Evolutionary conservation across 257 asterid genomes (phyloP), one percentile per base, ranked within the genome.

Genomic region (Capsicum baccatum): DNA sequence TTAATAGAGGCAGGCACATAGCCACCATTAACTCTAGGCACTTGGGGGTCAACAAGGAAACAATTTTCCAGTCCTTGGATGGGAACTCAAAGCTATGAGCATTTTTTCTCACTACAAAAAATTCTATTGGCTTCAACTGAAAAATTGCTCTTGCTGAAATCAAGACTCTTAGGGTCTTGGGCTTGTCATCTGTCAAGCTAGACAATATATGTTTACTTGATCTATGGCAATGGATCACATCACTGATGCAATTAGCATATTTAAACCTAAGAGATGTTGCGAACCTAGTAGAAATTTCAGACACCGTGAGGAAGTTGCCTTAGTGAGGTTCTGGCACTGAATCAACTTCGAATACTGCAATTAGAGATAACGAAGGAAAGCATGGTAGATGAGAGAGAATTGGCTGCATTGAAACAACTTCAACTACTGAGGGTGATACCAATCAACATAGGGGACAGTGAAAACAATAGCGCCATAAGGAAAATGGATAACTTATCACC

Each of bases 171-270:
- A 83, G 88, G 84, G 87, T 88, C 5, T 68, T 85, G 54, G 90
- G 85, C 52, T 83, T 88, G 73, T 88, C 88, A 66, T 83, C 39
- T 64, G 80, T 81, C 44, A 74, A 26, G 21, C 82, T 87, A 19
- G 87, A 83, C n/a, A 66, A 42, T 5, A 74, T 83, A 1, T 19
- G 35, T 55, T 21, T 85, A 57, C 4, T 54, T 15, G 88, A 88
- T 56, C 48, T 85, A 17, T 85, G 90, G 90, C 12, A 73, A 11
- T 88, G 88, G 87, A 88, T 88, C 84, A 81, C 84, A 26, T 83
- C 88, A 64, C 88, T 80, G 0, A 83, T 37, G 42, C 87, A 87
- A 15, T 64, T 88, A 63, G 86, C 83, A 52, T 83, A 83, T 79
- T 68, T 88, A 64, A 88, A 86, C 50, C 87, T 88, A 9, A 3